A percentile compares a stretch with the other conserved stretches of the same genome.
These are phyloP conservation scores for Jamesozyma rosinii DNA, from an alignment of 805 yeast species.

Conservation along the genomic window DNA sequence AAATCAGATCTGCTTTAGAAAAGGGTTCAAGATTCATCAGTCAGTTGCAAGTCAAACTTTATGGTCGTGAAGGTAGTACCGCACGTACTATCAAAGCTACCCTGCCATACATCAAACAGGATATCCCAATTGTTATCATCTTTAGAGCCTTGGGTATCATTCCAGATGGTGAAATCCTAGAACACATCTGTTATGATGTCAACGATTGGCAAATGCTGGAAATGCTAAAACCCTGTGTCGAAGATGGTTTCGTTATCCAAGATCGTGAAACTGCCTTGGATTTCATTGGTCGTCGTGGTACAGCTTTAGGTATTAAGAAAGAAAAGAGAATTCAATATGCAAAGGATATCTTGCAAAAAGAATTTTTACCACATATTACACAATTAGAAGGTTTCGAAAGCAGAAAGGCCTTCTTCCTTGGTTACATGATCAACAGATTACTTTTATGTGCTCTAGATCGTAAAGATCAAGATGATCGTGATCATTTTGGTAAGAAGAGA, in stretches of 20 bases:
- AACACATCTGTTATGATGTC: constrained; percentile 95
- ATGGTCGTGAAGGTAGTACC: constrained; percentile 65
- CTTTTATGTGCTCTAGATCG: constrained; percentile 92
- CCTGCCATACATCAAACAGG: constrained; percentile 91
- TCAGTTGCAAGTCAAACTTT: constrained; percentile 86
- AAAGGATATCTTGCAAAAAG: constrained; percentile 91
- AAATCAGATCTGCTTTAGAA: constrained; percentile 91
- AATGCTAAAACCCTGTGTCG: constrained; percentile 97
- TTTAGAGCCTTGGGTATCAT: constrained; percentile 97
- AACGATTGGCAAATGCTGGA: constrained; percentile 99
- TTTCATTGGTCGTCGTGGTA: constrained; percentile 96
- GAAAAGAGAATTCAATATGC: constrained; percentile 98
- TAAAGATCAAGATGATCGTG: constrained; percentile 98
- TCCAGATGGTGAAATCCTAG: constrained; percentile 97
- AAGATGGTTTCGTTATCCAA: constrained; percentile 96
- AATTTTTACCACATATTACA: constrained; percentile 92
- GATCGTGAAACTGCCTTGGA: constrained; percentile 97
- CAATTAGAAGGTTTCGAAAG: constrained; percentile 96
- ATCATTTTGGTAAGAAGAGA: constrained; percentile 97
- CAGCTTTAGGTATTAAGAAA: constrained; percentile 89
- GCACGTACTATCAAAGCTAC: constrained; percentile 91
- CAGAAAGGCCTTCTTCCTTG: constrained; percentile 92
- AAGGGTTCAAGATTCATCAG: constrained; percentile 93
- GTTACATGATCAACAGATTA: constrained; percentile 94
- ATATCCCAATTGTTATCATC: constrained; percentile 92